Conservation (phyloP, 192 early-diverging fungal species). For the Linnemannia schmuckeri region DNA sequence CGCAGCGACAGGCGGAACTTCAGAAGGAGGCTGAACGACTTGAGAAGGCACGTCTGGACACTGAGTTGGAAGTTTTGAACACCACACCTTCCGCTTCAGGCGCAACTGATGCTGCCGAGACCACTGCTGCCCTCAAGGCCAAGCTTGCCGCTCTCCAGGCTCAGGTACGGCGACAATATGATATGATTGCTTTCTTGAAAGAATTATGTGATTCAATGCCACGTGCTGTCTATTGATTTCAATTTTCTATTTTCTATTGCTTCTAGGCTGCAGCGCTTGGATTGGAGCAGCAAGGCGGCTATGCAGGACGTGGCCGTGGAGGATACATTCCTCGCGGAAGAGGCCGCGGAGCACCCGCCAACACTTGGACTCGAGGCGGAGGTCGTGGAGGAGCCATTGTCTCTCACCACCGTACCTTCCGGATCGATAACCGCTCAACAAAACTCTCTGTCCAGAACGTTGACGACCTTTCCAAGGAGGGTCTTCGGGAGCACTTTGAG, state of each 20-base stretch:
- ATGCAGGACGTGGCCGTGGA: constrained; percentile 50
- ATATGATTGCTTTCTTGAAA: neutral
- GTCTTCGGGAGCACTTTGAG: constrained; percentile 75
- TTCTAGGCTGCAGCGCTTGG: constrained; percentile 54
- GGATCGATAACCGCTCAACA: constrained; percentile 79
- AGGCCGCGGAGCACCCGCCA: constrained; percentile 60
- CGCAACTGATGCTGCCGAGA: constrained; percentile 38
- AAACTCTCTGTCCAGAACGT: constrained; percentile 75
- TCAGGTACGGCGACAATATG: constrained; percentile 58
- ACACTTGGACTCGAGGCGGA: constrained; percentile 63
- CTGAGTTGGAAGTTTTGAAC: constrained; percentile 64
- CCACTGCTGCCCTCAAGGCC: constrained; percentile 62
- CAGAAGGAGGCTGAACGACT: constrained; percentile 36
- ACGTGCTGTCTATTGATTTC: neutral
- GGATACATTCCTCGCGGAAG: constrained; percentile 53
- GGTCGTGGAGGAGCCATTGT: constrained; percentile 56
- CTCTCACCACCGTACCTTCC: constrained; percentile 59
- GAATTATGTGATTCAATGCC: neutral
- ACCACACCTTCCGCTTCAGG: neutral
- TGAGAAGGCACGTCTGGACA: constrained; percentile 63
- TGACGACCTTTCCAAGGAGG: constrained; percentile 52
- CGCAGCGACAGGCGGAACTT: constrained; percentile 55
- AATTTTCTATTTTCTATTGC: neutral
- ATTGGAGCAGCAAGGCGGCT: constrained; percentile 38
- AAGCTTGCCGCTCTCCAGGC: constrained; percentile 74